Conservation (phyloP, 768 basidiomycete species). For the Antrodiella citrinella region DNA sequence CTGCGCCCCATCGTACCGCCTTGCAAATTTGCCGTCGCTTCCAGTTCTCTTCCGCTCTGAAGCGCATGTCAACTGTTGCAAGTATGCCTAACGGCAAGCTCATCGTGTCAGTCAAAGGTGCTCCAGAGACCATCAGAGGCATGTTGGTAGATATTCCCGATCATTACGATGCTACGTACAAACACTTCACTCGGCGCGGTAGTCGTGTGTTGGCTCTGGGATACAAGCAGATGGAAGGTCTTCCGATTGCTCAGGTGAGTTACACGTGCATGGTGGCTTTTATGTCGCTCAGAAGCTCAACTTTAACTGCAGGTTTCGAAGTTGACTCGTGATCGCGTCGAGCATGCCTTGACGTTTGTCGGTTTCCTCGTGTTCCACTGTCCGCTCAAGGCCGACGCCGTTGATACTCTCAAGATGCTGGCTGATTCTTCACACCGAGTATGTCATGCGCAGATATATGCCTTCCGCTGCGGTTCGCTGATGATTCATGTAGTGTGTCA, state of each 20-base stretch:
- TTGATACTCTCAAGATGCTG: constrained; percentile 87
- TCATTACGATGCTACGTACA: constrained; percentile 89
- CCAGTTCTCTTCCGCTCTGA: constrained; percentile 96
- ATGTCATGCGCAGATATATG: no score
- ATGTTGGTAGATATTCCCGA: constrained; percentile 74
- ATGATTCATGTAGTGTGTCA: constrained; percentile 62
- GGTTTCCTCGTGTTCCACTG: constrained; percentile 99
- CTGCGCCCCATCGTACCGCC: constrained; percentile 47
- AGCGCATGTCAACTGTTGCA: constrained; percentile 92
- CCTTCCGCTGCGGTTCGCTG: no score
- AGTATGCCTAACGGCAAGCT: constrained; percentile 52
- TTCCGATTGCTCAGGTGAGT: constrained; percentile 73
- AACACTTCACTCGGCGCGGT: constrained; percentile 88
- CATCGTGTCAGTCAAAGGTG: constrained; percentile 84
- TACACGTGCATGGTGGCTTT: constrained; percentile 12
- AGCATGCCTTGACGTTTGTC: constrained; percentile 73
- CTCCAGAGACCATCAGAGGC: constrained; percentile 89
- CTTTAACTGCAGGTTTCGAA: constrained; percentile 68
- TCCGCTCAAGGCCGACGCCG: constrained; percentile 89
- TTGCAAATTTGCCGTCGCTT: constrained; percentile 83
- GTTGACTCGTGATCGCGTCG: constrained; percentile 72
- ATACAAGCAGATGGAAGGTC: constrained; percentile 69
- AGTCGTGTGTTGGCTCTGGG: constrained; percentile 91
- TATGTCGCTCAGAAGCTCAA: not conserved
- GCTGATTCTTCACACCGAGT: constrained; percentile 95